Evolutionary conservation across 2,329 filamentous ascomycete genomes (phyloP), one percentile per base, ranked within the genome.

Genomic region (Talaromyces sp.): DNA sequence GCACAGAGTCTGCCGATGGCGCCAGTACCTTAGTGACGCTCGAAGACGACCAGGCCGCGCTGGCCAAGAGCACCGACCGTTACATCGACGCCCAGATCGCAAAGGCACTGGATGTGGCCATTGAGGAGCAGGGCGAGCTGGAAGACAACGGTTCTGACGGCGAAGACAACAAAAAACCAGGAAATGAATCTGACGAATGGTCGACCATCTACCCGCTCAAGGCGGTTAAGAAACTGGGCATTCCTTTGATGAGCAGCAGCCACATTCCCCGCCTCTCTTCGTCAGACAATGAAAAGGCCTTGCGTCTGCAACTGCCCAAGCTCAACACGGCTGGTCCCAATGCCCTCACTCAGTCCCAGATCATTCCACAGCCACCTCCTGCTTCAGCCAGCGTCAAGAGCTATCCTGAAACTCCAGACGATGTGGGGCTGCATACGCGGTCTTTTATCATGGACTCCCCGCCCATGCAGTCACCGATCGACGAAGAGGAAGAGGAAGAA

Each of bases 281-380:
- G 1, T 61, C 62, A 13, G 61, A 59, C 49, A 69, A 63, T 44
- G 69, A 70, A 65, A 66, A 63, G 44, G 65, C 68, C 39, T 57
- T 67, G 51, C 68, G 67, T 55, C 58, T 65, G 49, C 65, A 64
- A 36, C 63, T 70, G 28, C 67, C 70, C 44, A 68, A 69, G 28
- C 65, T 72, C 55, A 64, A 67, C 32, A 70, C 68, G 55, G 42
- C 51, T 32, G 32, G 39, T 9, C 36, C 57, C 13, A 19, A 33
- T 1, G 27, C 56, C 1, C 51, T 27, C 17, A 22, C 44, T 5
- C 5, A 62, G 32, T 13, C 19, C 3, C 49, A 56, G 30, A 53
- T 42, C n/a, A 11, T 56, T n/a, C 44, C 47, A 6, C 25, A 49
- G 5, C 27, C 51, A 27, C 28, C 57, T 19, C 28, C 25, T 22